Conservation (phyloP, 805 yeast genomes). For the Candida tibetensis region DNA sequence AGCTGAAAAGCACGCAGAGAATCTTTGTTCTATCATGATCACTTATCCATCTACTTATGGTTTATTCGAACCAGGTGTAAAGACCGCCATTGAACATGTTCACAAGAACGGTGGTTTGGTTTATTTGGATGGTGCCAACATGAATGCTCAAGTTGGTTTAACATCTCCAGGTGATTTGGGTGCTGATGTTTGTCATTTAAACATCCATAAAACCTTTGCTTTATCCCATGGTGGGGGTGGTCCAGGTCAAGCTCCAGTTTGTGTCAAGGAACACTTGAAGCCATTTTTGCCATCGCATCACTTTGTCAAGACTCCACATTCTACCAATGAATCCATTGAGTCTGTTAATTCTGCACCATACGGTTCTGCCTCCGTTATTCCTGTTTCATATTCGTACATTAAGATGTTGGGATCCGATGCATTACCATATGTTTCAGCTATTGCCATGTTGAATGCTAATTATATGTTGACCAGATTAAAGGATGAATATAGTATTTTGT, state of each 20-base stretch:
- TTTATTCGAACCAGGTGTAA: conserved; percentile 88
- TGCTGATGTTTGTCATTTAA: conserved; percentile 97
- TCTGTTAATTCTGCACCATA: conserved; percentile 92
- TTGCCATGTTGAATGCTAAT: conserved; percentile 94
- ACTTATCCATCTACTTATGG: conserved; percentile 98
- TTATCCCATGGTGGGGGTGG: conserved; percentile 99
- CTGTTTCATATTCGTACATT: conserved; percentile 92
- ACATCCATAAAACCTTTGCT: conserved; percentile 95
- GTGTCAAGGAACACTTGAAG: conserved; percentile 78
- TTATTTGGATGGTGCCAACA: conserved; percentile 96
- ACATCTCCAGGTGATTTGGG: conserved; percentile 97
- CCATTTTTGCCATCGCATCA: conserved; percentile 83
- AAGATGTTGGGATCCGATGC: conserved; percentile 88
- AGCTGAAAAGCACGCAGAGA: conserved; percentile 64
- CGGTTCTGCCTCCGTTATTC: conserved; percentile 91
- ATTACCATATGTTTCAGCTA: conserved; percentile 78
- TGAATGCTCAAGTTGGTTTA: conserved; percentile 98
- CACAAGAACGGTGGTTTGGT: conserved; percentile 92
- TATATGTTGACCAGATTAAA: conserved; percentile 84
- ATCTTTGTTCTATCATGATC: conserved; percentile 89
- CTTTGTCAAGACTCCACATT: conserved; percentile 50
- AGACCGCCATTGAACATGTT: conserved; percentile 77
- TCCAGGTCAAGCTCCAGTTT: conserved; percentile 98
- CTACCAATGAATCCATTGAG: conserved; percentile 51
- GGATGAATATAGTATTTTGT: conserved; percentile 71